A percentile compares a stretch with the other conserved stretches of the same genome.
Evolutionary conservation across 2,329 filamentous ascomycete species (phyloP).

Genomic region (Sclerotinia spermophila): DNA sequence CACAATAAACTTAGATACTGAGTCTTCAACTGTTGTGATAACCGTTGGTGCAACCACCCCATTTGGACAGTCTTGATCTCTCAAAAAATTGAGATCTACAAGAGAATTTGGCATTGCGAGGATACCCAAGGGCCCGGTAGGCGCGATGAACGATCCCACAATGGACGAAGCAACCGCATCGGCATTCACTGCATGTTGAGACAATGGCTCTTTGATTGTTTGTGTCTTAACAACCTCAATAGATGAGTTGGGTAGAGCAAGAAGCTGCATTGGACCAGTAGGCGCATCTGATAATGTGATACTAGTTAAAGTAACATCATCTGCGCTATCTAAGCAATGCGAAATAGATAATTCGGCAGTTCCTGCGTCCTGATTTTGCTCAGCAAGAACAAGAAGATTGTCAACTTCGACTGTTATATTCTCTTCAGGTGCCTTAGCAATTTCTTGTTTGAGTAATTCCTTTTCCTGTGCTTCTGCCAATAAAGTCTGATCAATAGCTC

Average conservation of each 20-base stretch:
- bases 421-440: neutral
- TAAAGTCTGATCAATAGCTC: conserved; percentile 72
- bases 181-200: neutral
- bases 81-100: neutral
- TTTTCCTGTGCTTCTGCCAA: conserved; percentile 45
- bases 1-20: neutral
- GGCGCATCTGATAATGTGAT: conserved; percentile 17
- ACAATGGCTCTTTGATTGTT: neutral
- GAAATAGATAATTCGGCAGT: neutral
- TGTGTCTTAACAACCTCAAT: neutral
- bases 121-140: conserved; percentile 40
- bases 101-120: conserved; percentile 51
- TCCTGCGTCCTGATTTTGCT: neutral
- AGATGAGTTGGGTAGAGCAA: conserved; percentile 50
- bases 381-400: neutral
- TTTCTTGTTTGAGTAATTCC: neutral
- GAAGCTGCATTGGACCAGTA: conserved; percentile 41
- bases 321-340: neutral
- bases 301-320: neutral
- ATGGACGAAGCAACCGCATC: conserved; percentile 34
- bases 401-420: neutral
- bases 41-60: no score
- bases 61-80: neutral
- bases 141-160: conserved; percentile 13
- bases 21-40: neutral